Percentiles rank a stretch among this genome's conserved stretches.
Evolutionary conservation across 352 stramenopile genomes (phyloP).

Genomic region (Globisporangium camurandrum): DNA sequence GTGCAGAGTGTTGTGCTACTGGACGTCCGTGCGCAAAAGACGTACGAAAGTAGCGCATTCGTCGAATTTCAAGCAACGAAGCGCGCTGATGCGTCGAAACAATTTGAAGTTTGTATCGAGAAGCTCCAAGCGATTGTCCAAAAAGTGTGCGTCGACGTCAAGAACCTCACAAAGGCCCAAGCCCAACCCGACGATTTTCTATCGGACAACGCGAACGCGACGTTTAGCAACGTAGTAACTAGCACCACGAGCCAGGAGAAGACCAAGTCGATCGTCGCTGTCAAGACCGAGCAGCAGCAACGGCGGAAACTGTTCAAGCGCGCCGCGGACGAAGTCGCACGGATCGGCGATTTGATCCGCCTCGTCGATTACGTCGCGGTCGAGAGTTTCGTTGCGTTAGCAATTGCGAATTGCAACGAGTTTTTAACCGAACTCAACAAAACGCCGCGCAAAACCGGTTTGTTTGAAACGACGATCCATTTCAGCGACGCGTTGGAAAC

Average conservation of each 20-base stretch:
- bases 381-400: conserved; percentile 85
- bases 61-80: conserved; percentile 87
- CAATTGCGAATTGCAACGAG: conserved; percentile 71
- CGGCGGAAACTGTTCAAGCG: conserved; percentile 74
- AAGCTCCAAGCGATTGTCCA: conserved; percentile 87
- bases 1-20: conserved; percentile 76
- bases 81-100: conserved; percentile 79
- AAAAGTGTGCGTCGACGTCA: conserved; percentile 87
- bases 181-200: conserved; percentile 61
- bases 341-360: conserved; percentile 92
- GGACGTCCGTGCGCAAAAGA: conserved; percentile 84
- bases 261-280: conserved; percentile 89
- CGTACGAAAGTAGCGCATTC: conserved; percentile 84
- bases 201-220: conserved; percentile 25
- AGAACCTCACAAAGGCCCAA: conserved; percentile 69
- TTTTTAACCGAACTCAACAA: conserved; percentile 89
- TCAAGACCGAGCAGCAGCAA: conserved; percentile 88
- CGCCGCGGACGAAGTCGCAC: conserved; percentile 79
- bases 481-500: conserved; percentile 56
- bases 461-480: conserved; percentile 92
- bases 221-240: too few species aligned
- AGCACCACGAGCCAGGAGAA: conserved; percentile 51
- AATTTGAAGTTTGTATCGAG: conserved; percentile 88
- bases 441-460: conserved; percentile 77
- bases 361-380: conserved; percentile 91